Percentiles rank a stretch among this genome's conserved stretches.
Evolutionary conservation across 768 basidiomycete species (phyloP).

Genomic region (Coprinopsis cinerea): DNA sequence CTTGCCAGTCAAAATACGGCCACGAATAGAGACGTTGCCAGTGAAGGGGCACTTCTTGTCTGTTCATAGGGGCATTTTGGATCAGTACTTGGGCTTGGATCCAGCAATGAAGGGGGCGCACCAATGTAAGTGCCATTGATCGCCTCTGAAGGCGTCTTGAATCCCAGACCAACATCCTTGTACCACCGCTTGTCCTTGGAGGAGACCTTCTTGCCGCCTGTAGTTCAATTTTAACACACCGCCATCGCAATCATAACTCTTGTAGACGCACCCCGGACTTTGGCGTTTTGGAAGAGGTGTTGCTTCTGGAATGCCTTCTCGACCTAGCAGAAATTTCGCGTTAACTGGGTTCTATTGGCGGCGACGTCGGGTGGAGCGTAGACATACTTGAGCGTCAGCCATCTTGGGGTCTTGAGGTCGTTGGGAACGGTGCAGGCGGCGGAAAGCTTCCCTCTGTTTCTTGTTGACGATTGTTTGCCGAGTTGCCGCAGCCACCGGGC

Average conservation of each 20-base stretch:
- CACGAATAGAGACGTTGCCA: constrained; percentile 94
- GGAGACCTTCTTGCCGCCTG: constrained; percentile 88
- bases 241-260: too few species aligned
- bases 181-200: constrained; percentile 98
- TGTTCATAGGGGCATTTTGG: constrained; percentile 22
- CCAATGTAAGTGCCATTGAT: constrained; percentile 96
- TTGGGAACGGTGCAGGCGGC: constrained; percentile 24
- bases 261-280: constrained; percentile 72
- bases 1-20: constrained; percentile 96
- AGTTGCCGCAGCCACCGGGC: constrained; percentile 29
- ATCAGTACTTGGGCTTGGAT: not conserved
- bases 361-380: not conserved
- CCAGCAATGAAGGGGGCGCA: constrained; percentile 34
- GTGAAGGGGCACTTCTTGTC: constrained; percentile 99
- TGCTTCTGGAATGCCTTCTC: constrained; percentile 99
- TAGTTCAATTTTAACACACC: constrained; percentile 15
- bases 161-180: constrained; percentile 96
- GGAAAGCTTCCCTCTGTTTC: constrained; percentile 26
- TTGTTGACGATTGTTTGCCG: constrained; percentile 39
- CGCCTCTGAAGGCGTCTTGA: constrained; percentile 94
- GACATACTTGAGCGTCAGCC: constrained; percentile 55
- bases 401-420: constrained; percentile 45
- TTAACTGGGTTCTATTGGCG: constrained; percentile 1
- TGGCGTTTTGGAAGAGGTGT: constrained; percentile 95
- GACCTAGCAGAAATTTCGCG: constrained; percentile 44